Conservation (phyloP, 495 filamentous ascomycete genomes). For the Aspergillus bridgeri region DNA sequence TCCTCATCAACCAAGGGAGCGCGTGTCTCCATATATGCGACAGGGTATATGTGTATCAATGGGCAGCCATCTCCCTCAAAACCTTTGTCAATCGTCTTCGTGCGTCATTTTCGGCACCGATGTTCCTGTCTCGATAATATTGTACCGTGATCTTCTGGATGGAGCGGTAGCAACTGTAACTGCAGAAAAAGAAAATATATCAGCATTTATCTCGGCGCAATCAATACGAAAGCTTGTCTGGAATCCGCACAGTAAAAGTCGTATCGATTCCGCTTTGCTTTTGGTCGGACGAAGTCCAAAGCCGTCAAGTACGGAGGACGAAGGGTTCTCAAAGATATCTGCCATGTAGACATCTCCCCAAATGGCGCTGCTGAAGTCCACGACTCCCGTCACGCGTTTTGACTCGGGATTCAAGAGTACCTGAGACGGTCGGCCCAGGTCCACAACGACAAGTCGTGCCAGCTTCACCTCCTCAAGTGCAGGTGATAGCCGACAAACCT, state of each 20-base stretch:
- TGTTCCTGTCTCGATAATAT: constrained; percentile 40
- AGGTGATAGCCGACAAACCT: constrained; percentile 42
- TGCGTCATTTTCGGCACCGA: constrained; percentile 35
- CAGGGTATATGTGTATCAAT: neutral
- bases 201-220: neutral
- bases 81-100: constrained; percentile 34
- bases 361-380: constrained; percentile 44
- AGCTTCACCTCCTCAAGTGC: constrained; percentile 54
- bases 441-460: constrained; percentile 56
- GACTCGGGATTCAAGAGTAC: constrained; percentile 54
- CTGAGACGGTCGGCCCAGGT: constrained; percentile 52
- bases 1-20: too few species aligned
- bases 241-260: constrained; percentile 36
- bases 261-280: constrained; percentile 23
- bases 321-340: constrained; percentile 39
- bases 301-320: constrained; percentile 34
- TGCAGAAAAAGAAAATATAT: constrained; percentile 11
- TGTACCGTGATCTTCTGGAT: constrained; percentile 38
- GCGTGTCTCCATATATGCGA: too few species aligned
- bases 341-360: constrained; percentile 51
- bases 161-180: constrained; percentile 43
- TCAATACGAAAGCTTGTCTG: neutral
- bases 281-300: constrained; percentile 29
- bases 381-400: constrained; percentile 41
- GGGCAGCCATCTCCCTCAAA: constrained; percentile 23